Evolutionary conservation across 768 basidiomycete genomes (phyloP), one percentile per base, ranked within the genome.

Genomic region (Trametes coccinea): DNA sequence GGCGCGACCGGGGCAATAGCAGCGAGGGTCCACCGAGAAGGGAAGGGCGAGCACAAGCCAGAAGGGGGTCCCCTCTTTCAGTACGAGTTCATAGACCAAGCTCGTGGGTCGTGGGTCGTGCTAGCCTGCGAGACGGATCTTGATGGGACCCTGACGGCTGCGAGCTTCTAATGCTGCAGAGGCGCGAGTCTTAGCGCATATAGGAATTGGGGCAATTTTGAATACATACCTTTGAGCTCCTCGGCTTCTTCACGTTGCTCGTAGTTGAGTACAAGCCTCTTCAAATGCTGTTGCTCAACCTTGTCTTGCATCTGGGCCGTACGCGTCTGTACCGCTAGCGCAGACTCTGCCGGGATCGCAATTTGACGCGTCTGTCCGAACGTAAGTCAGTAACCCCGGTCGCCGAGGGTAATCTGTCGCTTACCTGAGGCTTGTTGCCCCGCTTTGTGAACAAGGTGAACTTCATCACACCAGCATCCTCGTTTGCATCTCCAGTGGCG

Each of bases 211-310:
- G 33, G 30, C 51, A 3, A 41, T 22, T 22, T 22, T 37, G 34
- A 37, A 2, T 13, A 48, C 67, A 30, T 34, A 88, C 90, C 89
- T 83, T 85, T 90, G 67, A 90, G 69, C 69, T 92, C 90, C 71
- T 92, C 90, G 3, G 83, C 88, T 75, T 93, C 92, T 73, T 93
- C 93, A 37, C 89, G 88, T 68, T 93, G 92, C 70, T 93, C 93
- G 64, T 93, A 95, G 71, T 93, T 84, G 54, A 96, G 82, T 3
- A 97, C 97, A 17, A 98, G 82, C n/a, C 88, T 86, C 78, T 99
- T 99, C 66, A 99, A 78, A 63, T 98, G 93, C 73, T 98, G 94
- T 67, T 98, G 96, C 71, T 99, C 97, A 6, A 92, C 93, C 75
- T 89, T 92, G 75, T 95, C 94, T 72, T 95, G 94, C 63, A 92